Evolutionary conservation across 2,329 filamentous ascomycete genomes (phyloP), one percentile per base, ranked within the genome.

Genomic region (Fusarium chaquense): DNA sequence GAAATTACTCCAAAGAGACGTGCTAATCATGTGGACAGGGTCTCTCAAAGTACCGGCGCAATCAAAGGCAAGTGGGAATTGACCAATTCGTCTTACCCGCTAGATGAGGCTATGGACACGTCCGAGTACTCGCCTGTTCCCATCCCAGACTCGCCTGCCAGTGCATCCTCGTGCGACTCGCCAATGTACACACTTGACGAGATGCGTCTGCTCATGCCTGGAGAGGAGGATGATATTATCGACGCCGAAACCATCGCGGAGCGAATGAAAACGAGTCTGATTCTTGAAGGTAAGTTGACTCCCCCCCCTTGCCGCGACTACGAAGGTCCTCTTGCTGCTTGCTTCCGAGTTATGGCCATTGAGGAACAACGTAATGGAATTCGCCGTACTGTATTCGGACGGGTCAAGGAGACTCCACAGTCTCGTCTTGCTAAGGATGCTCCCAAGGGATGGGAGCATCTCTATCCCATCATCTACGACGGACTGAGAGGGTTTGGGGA

Each of bases 221-320:
- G 49, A 10, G 12, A 47, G 15, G 38, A 33, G 9, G 20, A 15
- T 30, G 10, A 10, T 15, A 40, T 28, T 1, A 20, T 54, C 15
- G 36, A 62, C 13, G 13, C 18, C 11, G n/a, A 49, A 16, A 44
- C 13, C 32, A n/a, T 59, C 8, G 16, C 35, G n/a, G 52, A 69
- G 13, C 61, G 67, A n/a, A 18, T 47, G 12, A 56, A 33, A 18
- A 45, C 65, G 12, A 33, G 46, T 16, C 28, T 32, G 36, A 58
- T 69, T 13, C 62, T 69, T 13, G 49, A 69, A 26, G 56, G 66
- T 55, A 66, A 61, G 61, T 36, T 58, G 26, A 41, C 8, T 30
- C 55, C 61, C 32, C 22, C 56, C 20, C 52, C 55, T n/a, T 9
- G 54, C 15, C 65, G 55, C 3, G 26, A 62, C 30, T 69, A 66